phyloP scores from a whole-genome alignment of 208 protist genomes.

The Leishmania gerbilli region DNA sequence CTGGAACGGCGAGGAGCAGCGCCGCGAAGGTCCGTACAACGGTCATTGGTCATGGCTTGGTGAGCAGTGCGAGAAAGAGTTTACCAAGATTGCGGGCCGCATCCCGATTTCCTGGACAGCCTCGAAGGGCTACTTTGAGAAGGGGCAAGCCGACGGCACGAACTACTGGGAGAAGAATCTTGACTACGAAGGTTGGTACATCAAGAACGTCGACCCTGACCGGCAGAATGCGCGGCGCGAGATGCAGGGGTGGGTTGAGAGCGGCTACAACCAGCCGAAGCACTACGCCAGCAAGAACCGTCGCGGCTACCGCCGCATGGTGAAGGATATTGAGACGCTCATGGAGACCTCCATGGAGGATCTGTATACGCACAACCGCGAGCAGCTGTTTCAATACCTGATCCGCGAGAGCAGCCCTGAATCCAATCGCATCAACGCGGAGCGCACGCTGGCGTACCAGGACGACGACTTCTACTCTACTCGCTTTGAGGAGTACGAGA shows the following conservation, averaged over 20 bases:
- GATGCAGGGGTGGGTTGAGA: conserved; percentile 86
- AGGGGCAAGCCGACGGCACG: conserved; percentile 80
- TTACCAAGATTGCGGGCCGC: conserved; percentile 74
- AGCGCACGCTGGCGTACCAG: conserved; percentile 77
- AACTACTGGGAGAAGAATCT: conserved; percentile 93
- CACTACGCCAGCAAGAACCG: conserved; percentile 91
- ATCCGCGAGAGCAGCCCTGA: conserved; percentile 86
- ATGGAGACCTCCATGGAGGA: conserved; percentile 93
- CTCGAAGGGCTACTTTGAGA: conserved; percentile 88
- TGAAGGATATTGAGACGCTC: conserved; percentile 88
- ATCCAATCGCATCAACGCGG: conserved; percentile 89
- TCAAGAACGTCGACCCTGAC: conserved; percentile 91
- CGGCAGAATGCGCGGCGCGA: conserved; percentile 76
- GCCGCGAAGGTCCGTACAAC: conserved; percentile 81
- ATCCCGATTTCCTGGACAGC: conserved; percentile 84
- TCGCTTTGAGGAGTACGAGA: conserved; percentile 87
- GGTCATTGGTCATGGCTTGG: conserved; percentile 90
- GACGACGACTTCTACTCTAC: conserved; percentile 93
- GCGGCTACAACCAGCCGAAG: conserved; percentile 89
- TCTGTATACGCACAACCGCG: conserved; percentile 88
- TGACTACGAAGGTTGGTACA: conserved; percentile 92
- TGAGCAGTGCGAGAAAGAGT: conserved; percentile 81
- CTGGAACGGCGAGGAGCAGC: conserved; percentile 89
- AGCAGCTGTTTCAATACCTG: conserved; percentile 89
- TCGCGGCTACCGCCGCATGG: conserved; percentile 86